Percentiles rank a stretch among this genome's conserved stretches.
Evolutionary conservation across 805 yeast species (phyloP).

Genomic region (Saturnispora ahearnii): DNA sequence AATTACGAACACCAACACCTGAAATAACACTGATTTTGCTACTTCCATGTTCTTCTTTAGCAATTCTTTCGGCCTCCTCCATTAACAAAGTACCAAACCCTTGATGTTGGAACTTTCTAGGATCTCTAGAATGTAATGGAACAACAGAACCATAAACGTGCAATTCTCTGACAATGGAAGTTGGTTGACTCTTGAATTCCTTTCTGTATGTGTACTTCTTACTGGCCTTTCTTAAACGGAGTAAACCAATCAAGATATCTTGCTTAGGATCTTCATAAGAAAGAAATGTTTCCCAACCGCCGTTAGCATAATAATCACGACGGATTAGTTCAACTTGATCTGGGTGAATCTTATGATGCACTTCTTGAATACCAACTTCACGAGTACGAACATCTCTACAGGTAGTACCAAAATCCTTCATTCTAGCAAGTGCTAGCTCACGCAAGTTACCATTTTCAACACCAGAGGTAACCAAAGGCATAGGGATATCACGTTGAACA

Average conservation of each 20-base stretch:
- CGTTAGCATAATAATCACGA: constrained; percentile 94
- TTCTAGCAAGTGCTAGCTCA: constrained; percentile 90
- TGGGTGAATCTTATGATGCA: constrained; percentile 92
- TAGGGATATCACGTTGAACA: constrained; percentile 97
- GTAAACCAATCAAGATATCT: constrained; percentile 86
- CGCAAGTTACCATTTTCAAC: constrained; percentile 96
- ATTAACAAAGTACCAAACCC: constrained; percentile 94
- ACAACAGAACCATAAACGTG: constrained; percentile 98
- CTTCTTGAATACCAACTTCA: constrained; percentile 98
- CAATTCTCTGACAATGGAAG: constrained; percentile 91
- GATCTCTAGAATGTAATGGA: constrained; percentile 92
- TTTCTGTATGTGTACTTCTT: constrained; percentile 85
- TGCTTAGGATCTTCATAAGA: constrained; percentile 96
- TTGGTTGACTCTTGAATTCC: constrained; percentile 74
- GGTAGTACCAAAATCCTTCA: constrained; percentile 95
- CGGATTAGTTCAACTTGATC: constrained; percentile 94
- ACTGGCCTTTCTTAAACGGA: constrained; percentile 81
- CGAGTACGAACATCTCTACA: constrained; percentile 96
- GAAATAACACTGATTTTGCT: constrained; percentile 86
- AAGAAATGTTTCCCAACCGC: constrained; percentile 97
- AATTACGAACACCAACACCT: constrained; percentile 96
- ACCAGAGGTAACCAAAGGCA: constrained; percentile 97
- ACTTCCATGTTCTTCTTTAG: constrained; percentile 91
- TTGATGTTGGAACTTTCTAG: constrained; percentile 97
- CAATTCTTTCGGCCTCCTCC: constrained; percentile 98